Evolutionary conservation across 495 filamentous ascomycete genomes (phyloP).

Genomic region (Saxophila tyrrhenica): DNA sequence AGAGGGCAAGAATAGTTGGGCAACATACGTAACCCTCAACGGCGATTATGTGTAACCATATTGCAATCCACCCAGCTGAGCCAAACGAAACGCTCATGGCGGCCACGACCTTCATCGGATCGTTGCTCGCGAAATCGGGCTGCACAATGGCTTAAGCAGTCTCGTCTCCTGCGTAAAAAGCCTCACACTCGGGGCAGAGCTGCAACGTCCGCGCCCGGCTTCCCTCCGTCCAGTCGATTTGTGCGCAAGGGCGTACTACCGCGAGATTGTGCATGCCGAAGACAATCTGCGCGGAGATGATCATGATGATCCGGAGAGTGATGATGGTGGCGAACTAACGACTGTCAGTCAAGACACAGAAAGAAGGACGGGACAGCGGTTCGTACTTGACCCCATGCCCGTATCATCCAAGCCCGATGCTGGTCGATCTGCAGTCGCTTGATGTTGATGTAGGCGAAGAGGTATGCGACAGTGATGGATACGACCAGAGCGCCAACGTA

Average conservation of each 20-base stretch:
- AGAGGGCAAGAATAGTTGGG: slow-evolving; percentile 27
- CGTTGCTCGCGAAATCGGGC: not conserved
- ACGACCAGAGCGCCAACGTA: slow-evolving; percentile 28
- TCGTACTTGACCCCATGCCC: no score
- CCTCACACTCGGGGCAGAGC: slow-evolving; percentile 24
- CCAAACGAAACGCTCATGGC: not conserved
- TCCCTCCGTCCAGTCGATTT: slow-evolving; percentile 29
- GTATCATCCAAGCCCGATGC: slow-evolving; percentile 47
- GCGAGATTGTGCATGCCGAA: slow-evolving; percentile 25
- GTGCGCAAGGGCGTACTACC: slow-evolving; percentile 31
- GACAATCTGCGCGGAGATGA: not conserved
- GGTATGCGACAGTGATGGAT: slow-evolving; percentile 25
- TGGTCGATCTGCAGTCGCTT: slow-evolving; percentile 42
- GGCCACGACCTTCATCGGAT: not conserved
- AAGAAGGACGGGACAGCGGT: no score
- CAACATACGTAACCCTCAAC: slow-evolving; percentile 24
- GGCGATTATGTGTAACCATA: slow-evolving; percentile 29
- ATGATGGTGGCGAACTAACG: slow-evolving; percentile 33
- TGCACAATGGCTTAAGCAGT: no score
- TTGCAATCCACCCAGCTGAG: slow-evolving; percentile 20
- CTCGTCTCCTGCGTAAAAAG: not conserved
- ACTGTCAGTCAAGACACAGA: no score
- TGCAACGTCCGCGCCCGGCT: slow-evolving; percentile 29
- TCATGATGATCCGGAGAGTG: slow-evolving; percentile 32
- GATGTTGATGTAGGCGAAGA: slow-evolving; percentile 37